Evolutionary conservation across 2,329 filamentous ascomycete genomes (phyloP), one percentile per base, ranked within the genome.

Genomic region (Aspergillus neoniger): DNA sequence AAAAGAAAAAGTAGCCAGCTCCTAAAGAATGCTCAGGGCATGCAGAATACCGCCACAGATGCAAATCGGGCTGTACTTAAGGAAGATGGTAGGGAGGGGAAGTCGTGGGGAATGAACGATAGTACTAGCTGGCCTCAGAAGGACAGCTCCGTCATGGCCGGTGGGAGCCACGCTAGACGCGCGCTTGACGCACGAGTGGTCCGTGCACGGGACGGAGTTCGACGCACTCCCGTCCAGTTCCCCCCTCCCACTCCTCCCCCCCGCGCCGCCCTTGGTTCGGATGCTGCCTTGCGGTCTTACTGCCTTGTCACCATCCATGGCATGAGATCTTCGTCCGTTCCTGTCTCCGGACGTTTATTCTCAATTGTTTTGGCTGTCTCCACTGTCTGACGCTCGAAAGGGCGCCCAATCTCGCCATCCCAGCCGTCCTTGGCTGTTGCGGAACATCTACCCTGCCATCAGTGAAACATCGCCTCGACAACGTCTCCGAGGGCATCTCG

Each of bases 81-180:
- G 28, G 41, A 15, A 19, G 7, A 21, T 5, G 7, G 21, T 19
- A 47, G 32, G 48, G 12, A 30, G 25, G 36, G 38, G 43, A 50
- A 17, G 41, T 48, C 49, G 32, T 30, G 32, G 19, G 38, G 23
- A 53, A 28, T 28, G 19, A 32, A 28, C 36, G 25, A 51, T 19
- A 30, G 21, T 30, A 30, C 28, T 44, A 65, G 63, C 60, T 68
- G 66, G 59, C 60, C 61, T 63, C 62, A 63, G 44, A 38, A 43
- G 32, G 38, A 51, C 41, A 67, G 59, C 62, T 66, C 62, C 67
- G 66, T 68, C 68, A 68, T 67, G 54, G 58, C 59, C 56, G 55
- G 12, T 53, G 52, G 17, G 25, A 58, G 63, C 62, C 62, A 63
- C 67, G 66, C 58, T 61, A 65, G 38, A 54, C 66, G 67, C 65